Evolutionary conservation across 768 basidiomycete genomes (phyloP).

Genomic region (Pleurotus cornucopiae): DNA sequence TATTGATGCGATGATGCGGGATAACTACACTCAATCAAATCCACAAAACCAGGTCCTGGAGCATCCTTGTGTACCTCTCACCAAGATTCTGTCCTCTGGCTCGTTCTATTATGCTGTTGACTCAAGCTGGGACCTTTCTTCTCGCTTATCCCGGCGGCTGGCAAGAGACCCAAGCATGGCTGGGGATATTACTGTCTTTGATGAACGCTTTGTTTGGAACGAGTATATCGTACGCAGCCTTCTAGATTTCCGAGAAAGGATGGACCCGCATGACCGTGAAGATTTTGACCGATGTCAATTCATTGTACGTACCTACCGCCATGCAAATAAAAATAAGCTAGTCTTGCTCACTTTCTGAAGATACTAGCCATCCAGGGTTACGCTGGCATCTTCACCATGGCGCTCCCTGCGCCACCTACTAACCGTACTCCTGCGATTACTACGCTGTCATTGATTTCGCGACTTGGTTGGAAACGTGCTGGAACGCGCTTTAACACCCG

Average conservation of each 20-base stretch:
- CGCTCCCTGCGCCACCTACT: constrained; percentile 70
- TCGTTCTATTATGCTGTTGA: constrained; percentile 90
- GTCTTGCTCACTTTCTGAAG: constrained; percentile 30
- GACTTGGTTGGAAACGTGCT: constrained; percentile 91
- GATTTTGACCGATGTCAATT: constrained; percentile 84
- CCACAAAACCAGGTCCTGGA: constrained; percentile 59
- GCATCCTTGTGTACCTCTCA: constrained; percentile 87
- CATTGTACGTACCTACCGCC: constrained; percentile 48
- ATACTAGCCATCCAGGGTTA: constrained; percentile 93
- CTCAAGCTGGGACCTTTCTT: constrained; percentile 86
- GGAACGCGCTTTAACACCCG: constrained; percentile 97
- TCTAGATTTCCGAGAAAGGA: constrained; percentile 79
- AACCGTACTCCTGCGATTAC: constrained; percentile 69
- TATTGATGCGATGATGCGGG: constrained; percentile 44
- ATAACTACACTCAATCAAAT: constrained; percentile 40
- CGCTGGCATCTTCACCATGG: constrained; percentile 78
- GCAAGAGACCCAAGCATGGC: constrained; percentile 38
- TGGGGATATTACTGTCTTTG: constrained; percentile 59
- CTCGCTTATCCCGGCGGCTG: constrained; percentile 70
- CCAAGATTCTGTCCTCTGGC: constrained; percentile 87
- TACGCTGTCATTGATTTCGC: constrained; percentile 77
- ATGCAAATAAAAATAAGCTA: neutral
- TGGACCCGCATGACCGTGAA: constrained; percentile 63
- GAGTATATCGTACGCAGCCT: constrained; percentile 84
- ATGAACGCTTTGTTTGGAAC: constrained; percentile 94